Conservation (phyloP, 768 basidiomycete genomes). For the Tubosaeta sp. region DNA sequence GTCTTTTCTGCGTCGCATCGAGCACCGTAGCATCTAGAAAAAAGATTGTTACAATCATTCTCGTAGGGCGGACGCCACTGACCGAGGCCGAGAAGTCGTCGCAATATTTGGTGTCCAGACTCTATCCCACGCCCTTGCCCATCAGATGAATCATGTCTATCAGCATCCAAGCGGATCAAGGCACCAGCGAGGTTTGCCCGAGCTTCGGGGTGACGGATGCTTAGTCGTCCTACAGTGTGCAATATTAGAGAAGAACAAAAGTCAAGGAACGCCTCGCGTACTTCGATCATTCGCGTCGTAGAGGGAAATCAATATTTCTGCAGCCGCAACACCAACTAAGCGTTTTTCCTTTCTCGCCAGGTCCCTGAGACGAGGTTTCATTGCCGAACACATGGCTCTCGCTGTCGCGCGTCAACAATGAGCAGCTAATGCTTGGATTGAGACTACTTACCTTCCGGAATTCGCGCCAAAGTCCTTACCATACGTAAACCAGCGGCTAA, state of each 20-base stretch:
- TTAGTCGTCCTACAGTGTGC: constrained; percentile 3
- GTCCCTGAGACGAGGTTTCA: constrained; percentile 12
- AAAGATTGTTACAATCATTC: neutral
- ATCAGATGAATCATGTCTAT: neutral
- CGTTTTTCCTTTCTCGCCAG: constrained; percentile 7
- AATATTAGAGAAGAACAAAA: neutral
- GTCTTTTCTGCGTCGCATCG: neutral
- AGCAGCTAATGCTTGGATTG: neutral
- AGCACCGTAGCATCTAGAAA: constrained; percentile 6
- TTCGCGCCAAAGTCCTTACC: constrained; percentile 11
- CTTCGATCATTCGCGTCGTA: constrained; percentile 1
- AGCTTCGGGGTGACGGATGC: constrained; percentile 2
- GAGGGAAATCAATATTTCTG: constrained; percentile 12
- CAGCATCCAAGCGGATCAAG: constrained; percentile 2
- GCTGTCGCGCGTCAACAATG: neutral
- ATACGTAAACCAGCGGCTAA: constrained; percentile 14
- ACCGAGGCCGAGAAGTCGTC: constrained; percentile 18
- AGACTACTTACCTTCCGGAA: constrained; percentile 10
- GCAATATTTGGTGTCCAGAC: constrained; percentile 3
- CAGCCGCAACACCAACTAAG: constrained; percentile 17
- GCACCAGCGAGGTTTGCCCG: constrained; percentile 13
- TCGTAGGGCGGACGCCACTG: neutral
- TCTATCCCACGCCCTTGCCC: neutral
- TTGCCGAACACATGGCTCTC: neutral
- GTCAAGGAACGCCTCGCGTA: neutral